A percentile compares a stretch with the other conserved stretches of the same genome.
Evolutionary conservation across 208 protist genomes (phyloP).

Genomic region (Leishmania mexicana): DNA sequence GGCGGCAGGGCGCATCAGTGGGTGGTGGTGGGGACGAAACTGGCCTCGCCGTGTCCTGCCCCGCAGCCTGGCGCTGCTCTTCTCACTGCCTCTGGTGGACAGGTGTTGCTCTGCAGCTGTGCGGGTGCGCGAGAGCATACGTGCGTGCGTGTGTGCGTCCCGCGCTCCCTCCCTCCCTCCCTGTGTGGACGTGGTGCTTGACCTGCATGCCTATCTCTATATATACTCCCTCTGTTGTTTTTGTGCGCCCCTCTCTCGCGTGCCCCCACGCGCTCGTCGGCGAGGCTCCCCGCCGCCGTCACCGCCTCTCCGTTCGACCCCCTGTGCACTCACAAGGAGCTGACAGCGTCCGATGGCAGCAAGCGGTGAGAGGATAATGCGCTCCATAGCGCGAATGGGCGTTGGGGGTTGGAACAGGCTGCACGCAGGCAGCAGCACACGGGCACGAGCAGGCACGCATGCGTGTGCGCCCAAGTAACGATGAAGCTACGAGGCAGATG

Average conservation of each 20-base stretch:
- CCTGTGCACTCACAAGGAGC: background rate
- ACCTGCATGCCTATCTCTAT: background rate
- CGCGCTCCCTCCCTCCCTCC: too few species aligned
- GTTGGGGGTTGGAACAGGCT: background rate
- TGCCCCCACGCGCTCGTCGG: too few species aligned
- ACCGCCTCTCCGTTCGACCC: background rate
- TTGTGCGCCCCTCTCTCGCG: background rate
- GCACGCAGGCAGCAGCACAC: background rate
- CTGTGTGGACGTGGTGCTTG: background rate
- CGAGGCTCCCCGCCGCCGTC: too few species aligned
- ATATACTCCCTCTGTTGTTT: too few species aligned
- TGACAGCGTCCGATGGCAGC: background rate
- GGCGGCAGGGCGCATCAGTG: background rate
- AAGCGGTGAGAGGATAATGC: background rate
- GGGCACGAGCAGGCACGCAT: background rate
- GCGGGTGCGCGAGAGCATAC: background rate
- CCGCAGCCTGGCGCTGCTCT: background rate
- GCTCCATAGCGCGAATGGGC: background rate
- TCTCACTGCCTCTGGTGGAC: too few species aligned
- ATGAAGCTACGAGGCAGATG: background rate
- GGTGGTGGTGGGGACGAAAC: too few species aligned
- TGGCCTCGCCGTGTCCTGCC: background rate
- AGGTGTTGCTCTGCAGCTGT: background rate
- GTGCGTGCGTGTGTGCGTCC: background rate
- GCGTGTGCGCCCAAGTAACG: background rate